Evolutionary conservation across 495 filamentous ascomycete genomes (phyloP).

Genomic region (Aspergillus egyptiacus): DNA sequence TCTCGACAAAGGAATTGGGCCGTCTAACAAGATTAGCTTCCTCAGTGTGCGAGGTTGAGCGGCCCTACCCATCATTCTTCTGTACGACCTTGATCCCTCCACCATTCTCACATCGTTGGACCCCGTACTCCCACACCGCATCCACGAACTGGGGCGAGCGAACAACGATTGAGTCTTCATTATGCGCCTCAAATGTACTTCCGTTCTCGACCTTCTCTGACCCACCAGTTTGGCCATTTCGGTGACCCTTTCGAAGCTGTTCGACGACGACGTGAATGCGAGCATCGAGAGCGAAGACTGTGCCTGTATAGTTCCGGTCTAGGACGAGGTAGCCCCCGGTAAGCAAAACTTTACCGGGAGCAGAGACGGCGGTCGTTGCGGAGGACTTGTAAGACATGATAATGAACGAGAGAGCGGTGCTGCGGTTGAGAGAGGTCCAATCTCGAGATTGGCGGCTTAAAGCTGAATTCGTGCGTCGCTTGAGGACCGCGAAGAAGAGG

Average conservation of each 20-base stretch:
- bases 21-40: slow-evolving; percentile 20
- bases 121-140: slow-evolving; percentile 80
- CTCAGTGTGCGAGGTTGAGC: not conserved
- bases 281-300: slow-evolving; percentile 91
- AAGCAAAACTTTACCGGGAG: slow-evolving; percentile 91
- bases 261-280: slow-evolving; percentile 82
- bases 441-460: not conserved
- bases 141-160: slow-evolving; percentile 84
- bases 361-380: slow-evolving; percentile 63
- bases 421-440: not conserved
- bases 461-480: not conserved
- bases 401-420: not conserved
- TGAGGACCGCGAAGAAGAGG: not conserved
- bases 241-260: slow-evolving; percentile 37
- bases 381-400: slow-evolving; percentile 15
- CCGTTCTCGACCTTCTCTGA: slow-evolving; percentile 16
- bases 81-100: slow-evolving; percentile 73
- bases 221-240: slow-evolving; percentile 18
- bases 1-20: slow-evolving; percentile 84
- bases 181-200: slow-evolving; percentile 22
- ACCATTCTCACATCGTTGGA: slow-evolving; percentile 57
- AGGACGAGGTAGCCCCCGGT: slow-evolving; percentile 94
- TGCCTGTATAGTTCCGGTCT: slow-evolving; percentile 77
- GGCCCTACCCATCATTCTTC: slow-evolving; percentile 65
- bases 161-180: slow-evolving; percentile 62